Conservation (phyloP, 352 stramenopile genomes). For the Phytophthora ramorum region DNA sequence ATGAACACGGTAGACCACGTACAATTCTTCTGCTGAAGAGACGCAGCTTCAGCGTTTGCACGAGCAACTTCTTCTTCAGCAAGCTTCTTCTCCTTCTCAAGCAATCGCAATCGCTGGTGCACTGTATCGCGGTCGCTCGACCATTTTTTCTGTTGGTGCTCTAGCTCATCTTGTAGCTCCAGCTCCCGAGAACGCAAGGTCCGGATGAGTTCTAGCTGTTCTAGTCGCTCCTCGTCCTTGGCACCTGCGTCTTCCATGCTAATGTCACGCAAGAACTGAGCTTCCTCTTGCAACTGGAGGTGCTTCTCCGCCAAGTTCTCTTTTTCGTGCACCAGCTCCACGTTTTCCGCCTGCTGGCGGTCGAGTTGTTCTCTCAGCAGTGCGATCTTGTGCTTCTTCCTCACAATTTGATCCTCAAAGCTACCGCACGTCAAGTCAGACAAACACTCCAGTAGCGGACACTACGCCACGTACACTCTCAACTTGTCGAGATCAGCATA, state of each 20-base stretch:
- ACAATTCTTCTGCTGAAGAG: conserved; percentile 47
- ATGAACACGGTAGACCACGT: neutral
- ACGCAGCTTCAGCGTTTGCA: conserved; percentile 23
- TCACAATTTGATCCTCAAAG: conserved; percentile 42
- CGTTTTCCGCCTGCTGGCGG: conserved; percentile 54
- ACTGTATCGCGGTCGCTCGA: conserved; percentile 48
- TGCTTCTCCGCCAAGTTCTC: conserved; percentile 51
- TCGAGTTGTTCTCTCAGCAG: conserved; percentile 52
- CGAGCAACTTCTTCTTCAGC: conserved; percentile 42
- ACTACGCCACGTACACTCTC: conserved; percentile 24
- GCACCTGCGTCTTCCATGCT: conserved; percentile 53
- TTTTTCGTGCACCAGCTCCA: conserved; percentile 62
- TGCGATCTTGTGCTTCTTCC: conserved; percentile 46
- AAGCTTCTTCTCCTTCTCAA: conserved; percentile 66
- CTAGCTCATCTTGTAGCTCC: conserved; percentile 59
- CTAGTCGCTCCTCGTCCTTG: conserved; percentile 64
- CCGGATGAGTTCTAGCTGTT: conserved; percentile 68
- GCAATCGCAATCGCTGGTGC: conserved; percentile 55
- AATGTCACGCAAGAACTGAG: conserved; percentile 63
- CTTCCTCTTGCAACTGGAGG: conserved; percentile 55
- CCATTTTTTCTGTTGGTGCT: conserved; percentile 73
- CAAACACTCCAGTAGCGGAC: neutral
- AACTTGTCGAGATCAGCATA: conserved; percentile 70
- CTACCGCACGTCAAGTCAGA: conserved; percentile 19
- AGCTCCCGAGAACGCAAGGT: conserved; percentile 52